These are phyloP conservation scores for Salix koriyanagi DNA, from an alignment of 345 rosid species.

Conservation along the genomic window DNA sequence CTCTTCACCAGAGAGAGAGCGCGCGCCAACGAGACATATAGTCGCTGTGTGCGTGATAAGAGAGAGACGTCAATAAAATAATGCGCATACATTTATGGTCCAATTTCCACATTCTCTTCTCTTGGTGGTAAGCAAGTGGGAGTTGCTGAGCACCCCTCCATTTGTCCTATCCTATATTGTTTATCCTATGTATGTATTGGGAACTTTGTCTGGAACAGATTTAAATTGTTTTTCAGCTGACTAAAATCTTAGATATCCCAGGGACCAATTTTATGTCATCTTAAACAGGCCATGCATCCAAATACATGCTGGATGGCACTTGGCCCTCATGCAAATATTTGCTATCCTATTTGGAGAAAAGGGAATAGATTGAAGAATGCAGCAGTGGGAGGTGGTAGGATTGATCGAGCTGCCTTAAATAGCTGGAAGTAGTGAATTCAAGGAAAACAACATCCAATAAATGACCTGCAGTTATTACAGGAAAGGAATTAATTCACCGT, in stretches of 20 bases:
- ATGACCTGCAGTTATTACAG: background rate
- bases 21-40: constrained; percentile 8
- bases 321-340: background rate
- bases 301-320: too few species aligned
- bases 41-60: constrained; percentile 6
- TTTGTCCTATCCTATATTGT: constrained; percentile 16
- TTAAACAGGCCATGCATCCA: too few species aligned
- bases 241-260: too few species aligned
- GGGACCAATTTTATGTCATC: too few species aligned
- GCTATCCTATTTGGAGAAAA: background rate
- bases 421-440: background rate
- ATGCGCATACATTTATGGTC: background rate
- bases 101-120: constrained; percentile 37
- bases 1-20: background rate
- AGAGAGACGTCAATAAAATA: background rate
- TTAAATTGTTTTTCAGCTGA: background rate
- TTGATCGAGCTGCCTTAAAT: too few species aligned
- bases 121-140: constrained; percentile 63
- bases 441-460: background rate
- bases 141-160: constrained; percentile 66
- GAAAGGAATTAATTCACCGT: too few species aligned
- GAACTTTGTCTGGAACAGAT: background rate
- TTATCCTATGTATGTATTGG: background rate
- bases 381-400: too few species aligned
- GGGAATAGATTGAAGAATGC: background rate